These are phyloP conservation scores for Capsicum rhomboideum DNA, from an alignment of 257 asterid genomes.

Conservation along the genomic window DNA sequence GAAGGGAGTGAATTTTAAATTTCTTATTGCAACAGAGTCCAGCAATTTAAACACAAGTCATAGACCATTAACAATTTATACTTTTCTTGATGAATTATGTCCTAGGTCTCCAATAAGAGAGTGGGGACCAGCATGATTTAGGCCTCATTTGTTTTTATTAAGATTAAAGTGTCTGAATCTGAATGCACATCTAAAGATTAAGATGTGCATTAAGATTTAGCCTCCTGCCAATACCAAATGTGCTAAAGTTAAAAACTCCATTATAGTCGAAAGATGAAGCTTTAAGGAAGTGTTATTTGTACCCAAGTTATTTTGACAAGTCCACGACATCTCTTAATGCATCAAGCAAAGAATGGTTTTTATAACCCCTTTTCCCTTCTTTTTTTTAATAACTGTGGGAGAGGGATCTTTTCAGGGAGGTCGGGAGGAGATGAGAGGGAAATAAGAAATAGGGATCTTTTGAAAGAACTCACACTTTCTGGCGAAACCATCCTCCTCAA, in stretches of 20 bases:
- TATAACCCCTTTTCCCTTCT: neutral
- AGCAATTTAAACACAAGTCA: neutral
- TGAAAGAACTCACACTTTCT: constrained; percentile 60
- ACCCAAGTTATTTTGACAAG: neutral
- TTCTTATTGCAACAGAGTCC: constrained; percentile 2
- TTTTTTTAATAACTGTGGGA: neutral
- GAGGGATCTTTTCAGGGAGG: neutral
- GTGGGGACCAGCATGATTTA: neutral
- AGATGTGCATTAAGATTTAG: neutral
- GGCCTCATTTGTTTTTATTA: neutral
- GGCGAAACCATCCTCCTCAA: constrained; percentile 97
- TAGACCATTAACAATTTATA: neutral
- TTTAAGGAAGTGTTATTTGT: neutral
- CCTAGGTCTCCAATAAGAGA: neutral
- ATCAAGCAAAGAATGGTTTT: neutral
- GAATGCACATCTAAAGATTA: neutral
- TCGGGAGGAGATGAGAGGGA: neutral
- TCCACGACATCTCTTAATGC: neutral
- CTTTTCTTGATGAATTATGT: neutral
- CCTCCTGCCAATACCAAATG: neutral
- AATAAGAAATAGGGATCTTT: neutral
- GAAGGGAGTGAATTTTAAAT: neutral
- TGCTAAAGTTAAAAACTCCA: neutral
- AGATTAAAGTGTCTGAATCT: neutral
- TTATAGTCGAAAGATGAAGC: neutral